Evolutionary conservation across 768 basidiomycete species (phyloP), one percentile per base, ranked within the genome.

Genomic region (Russula ochroleuca): DNA sequence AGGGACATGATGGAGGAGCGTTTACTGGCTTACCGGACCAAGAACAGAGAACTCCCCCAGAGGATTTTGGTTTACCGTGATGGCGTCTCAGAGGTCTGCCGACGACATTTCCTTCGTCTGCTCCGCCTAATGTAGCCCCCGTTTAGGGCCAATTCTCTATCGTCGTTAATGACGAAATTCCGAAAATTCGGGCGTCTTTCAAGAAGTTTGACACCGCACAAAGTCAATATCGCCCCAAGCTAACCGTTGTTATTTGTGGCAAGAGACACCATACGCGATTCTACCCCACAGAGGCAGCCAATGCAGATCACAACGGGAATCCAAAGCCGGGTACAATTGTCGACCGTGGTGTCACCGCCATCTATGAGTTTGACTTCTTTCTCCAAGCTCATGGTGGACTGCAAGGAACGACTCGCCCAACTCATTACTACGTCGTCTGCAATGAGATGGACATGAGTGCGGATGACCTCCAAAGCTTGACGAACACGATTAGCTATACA

Each of bases 81-180:
- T 71, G 91, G 91, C 54, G 89, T 92, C 33, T 90, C 89, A 2
- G 90, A 92, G 75, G 89, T 87, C 56, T 40, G 74, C 49, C 23
- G 17, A 47, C 23, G 21, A 31, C 37, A 38, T 45, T 45, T 21
- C 6, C 21, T 37, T 14, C 15, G 35, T 50, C 5, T 41, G 7
- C 17, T 14, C 54, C 41, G 6, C 23, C 25, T 61, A 17, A 31
- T 51, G 31, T 40, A 47, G 31, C 45, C 54, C 50, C 35, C 33
- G 37, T 60, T 19, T 57, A 81, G 76, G 81, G 81, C 1, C 83
- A 83, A 75, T 84, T 81, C 65, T 58, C 71, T 11, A 76, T 72
- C 11, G 81, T 84, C 35, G 72, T 79, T 35, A 19, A 23, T 17
- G 75, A 80, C 28, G 81, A 83, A 64, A 74, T 74, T 48, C 79